Evolutionary conservation across 139 green algal genomes (phyloP).

Genomic region (Chlamydomonas schloesseri): DNA sequence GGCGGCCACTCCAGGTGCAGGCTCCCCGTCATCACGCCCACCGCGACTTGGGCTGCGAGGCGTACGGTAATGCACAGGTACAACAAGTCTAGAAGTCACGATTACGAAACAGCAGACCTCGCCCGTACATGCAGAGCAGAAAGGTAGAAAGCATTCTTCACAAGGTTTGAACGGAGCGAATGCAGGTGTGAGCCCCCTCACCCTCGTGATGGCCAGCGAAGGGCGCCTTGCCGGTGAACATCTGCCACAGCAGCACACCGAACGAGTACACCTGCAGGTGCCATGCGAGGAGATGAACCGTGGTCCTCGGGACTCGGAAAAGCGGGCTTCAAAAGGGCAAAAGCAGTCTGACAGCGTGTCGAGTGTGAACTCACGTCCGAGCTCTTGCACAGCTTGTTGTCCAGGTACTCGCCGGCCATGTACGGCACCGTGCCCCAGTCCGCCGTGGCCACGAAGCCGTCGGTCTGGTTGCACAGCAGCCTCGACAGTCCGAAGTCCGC

Average conservation of each 20-base stretch:
- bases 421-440: slow-evolving; percentile 36
- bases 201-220: slow-evolving; percentile 26
- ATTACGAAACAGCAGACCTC: not conserved
- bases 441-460: not conserved
- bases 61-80: too few species aligned
- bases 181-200: not conserved
- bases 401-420: slow-evolving; percentile 43
- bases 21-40: slow-evolving; percentile 28
- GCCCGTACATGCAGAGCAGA: slow-evolving; percentile 14
- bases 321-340: too few species aligned
- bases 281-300: too few species aligned
- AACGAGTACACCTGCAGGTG: slow-evolving; percentile 22
- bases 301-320: too few species aligned
- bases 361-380: not conserved
- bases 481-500: slow-evolving; percentile 34
- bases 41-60: slow-evolving; percentile 37
- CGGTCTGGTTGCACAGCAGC: not conserved
- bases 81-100: too few species aligned
- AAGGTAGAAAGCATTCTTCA: too few species aligned
- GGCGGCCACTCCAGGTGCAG: slow-evolving; percentile 35
- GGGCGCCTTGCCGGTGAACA: slow-evolving; percentile 37
- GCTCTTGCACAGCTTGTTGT: slow-evolving; percentile 36
- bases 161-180: too few species aligned
- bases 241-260: slow-evolving; percentile 44
- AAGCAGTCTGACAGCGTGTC: too few species aligned